Conservation (phyloP, 2,329 filamentous ascomycete species). For the Sphaerostilbella broomeana region DNA sequence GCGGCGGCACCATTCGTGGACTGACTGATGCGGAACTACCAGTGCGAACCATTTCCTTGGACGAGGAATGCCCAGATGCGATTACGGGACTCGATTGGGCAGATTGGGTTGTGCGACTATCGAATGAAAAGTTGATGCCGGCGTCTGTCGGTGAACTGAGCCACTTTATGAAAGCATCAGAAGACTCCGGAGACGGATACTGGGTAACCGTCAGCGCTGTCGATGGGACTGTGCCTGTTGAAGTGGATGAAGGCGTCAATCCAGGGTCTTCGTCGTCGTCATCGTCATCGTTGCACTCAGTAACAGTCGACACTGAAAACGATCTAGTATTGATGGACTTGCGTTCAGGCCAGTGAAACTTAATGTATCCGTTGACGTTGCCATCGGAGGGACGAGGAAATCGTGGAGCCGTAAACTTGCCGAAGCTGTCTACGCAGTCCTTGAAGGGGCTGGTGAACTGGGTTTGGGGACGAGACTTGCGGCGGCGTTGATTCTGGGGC, state of each 20-base stretch:
- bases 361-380: slow-evolving; percentile 33
- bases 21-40: not conserved
- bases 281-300: not conserved
- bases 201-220: not conserved
- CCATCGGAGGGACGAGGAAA: slow-evolving; percentile 28
- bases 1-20: slow-evolving; percentile 19
- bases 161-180: not conserved
- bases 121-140: not conserved
- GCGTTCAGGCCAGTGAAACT: slow-evolving; percentile 29
- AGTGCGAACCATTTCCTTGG: not conserved
- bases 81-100: not conserved
- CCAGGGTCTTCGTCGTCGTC: not conserved
- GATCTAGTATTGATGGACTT: not conserved
- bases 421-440: slow-evolving; percentile 25
- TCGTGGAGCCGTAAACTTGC: slow-evolving; percentile 17
- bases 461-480: slow-evolving; percentile 7
- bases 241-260: not conserved
- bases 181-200: not conserved
- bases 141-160: not conserved
- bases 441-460: slow-evolving; percentile 27
- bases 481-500: slow-evolving; percentile 12
- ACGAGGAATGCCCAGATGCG: not conserved
- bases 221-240: not conserved
- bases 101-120: not conserved
- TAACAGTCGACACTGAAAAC: slow-evolving; percentile 1